Evolutionary conservation across 257 asterid genomes (phyloP), one percentile per base, ranked within the genome.

Genomic region (Forsythia viridissima): DNA sequence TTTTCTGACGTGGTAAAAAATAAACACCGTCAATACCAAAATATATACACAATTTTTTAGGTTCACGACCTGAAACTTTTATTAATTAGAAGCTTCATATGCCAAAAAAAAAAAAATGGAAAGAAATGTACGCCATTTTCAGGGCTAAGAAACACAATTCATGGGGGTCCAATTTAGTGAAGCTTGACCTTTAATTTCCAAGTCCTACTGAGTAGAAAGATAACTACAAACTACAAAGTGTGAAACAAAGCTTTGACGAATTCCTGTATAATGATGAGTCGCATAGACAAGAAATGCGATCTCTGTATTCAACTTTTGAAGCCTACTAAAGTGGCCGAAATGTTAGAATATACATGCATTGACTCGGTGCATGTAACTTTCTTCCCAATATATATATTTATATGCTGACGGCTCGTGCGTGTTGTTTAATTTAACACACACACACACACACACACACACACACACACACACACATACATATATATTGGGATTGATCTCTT

Each of bases 261-360:
- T 70, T 68, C 66, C n/a, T 59, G 8, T 11, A 30, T 40, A 72
- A 71, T 81, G 65, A 81, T 81, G 76, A 80, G 37, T 68, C 38
- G 44, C 75, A 48, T 66, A 15, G 63, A 72, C 70, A n/a, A 5
- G 20, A 74, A 37, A 37, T 1, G 36, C 38, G 0, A 38, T 36
- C 37, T 76, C 42, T 63, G 63, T 51, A 38, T 51, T 55, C 69
- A 20, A 46, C 57, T 44, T 74, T 67, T 73, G 51, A 48, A 51
- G 37, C n/a, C 79, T 72, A 37, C 79, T 15, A 40, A 77, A 67
- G 85, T 77, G 82, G 85, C 85, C 85, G 85, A 77, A 81, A 81
- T 77, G 10, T 81, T 81, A 61, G 85, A 81, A 81, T 48, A 51
- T 77, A 43, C 16, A 6, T 51, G 41, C n/a, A 65, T 76, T 59